A percentile compares a stretch with the other conserved stretches of the same genome.
Conservation (phyloP, 192 early-diverging fungal species). For the Rhizophagus sp. region DNA sequence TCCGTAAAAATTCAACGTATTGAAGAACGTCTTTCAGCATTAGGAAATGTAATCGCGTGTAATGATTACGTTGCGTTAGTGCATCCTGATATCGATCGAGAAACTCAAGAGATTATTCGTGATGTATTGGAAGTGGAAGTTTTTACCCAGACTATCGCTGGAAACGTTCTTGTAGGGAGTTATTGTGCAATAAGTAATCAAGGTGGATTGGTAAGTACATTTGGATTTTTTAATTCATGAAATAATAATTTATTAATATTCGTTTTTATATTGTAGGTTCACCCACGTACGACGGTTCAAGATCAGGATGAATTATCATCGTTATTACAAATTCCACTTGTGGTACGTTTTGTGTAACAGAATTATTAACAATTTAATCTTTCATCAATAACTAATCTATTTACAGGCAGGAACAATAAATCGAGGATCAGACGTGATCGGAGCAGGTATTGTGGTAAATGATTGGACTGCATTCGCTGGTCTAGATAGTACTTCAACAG, state of each 20-base stretch:
- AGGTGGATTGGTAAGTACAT: constrained; percentile 78
- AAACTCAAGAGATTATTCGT: constrained; percentile 99
- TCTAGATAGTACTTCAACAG: constrained; percentile 93
- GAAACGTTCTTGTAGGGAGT: constrained; percentile 94
- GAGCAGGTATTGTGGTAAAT: constrained; percentile 96
- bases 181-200: constrained; percentile 97
- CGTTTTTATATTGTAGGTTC: constrained; percentile 44
- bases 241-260: not conserved
- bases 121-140: constrained; percentile 98
- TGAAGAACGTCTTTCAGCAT: constrained; percentile 95
- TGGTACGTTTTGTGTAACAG: constrained; percentile 42
- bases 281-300: constrained; percentile 92
- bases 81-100: constrained; percentile 97
- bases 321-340: constrained; percentile 94
- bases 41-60: constrained; percentile 99
- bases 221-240: constrained; percentile 17
- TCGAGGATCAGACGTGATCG: constrained; percentile 97
- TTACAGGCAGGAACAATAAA: constrained; percentile 92
- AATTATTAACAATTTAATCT: not conserved
- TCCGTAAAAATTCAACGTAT: constrained; percentile 91
- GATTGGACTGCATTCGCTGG: constrained; percentile 99
- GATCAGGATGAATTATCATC: constrained; percentile 98
- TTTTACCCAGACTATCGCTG: constrained; percentile 97
- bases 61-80: constrained; percentile 99
- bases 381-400: not conserved